Evolutionary conservation across 345 rosid species (phyloP).

Genomic region (Gossypium arboreum): DNA sequence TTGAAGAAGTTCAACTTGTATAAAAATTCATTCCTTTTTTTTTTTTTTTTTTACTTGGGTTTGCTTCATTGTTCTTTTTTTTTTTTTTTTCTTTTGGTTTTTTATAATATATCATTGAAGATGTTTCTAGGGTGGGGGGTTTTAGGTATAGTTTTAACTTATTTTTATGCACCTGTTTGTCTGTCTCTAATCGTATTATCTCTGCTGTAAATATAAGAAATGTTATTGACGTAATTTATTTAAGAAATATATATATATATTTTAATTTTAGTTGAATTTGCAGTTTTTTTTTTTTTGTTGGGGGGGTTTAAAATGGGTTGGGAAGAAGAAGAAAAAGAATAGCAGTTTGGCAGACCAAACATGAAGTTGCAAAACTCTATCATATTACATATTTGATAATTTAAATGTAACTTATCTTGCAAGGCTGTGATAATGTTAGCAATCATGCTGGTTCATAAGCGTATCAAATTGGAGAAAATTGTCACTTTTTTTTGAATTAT

Average conservation of each 20-base stretch:
- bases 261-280: not conserved
- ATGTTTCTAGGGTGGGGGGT: not conserved
- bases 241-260: not conserved
- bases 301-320: too few species aligned
- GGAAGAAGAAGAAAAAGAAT: not conserved
- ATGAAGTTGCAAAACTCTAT: not conserved
- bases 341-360: slow-evolving; percentile 11
- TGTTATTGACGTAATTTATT: slow-evolving; percentile 2
- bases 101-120: slow-evolving; percentile 1
- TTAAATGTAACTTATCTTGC: slow-evolving; percentile 9
- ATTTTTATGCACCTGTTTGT: slow-evolving; percentile 5
- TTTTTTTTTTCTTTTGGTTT: not conserved
- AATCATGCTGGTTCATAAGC: too few species aligned
- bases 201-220: slow-evolving; percentile 17
- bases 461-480: too few species aligned
- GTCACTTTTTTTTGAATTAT: too few species aligned
- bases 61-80: not conserved
- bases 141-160: slow-evolving; percentile 8
- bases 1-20: slow-evolving; percentile 34
- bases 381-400: not conserved
- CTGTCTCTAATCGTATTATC: not conserved
- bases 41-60: not conserved
- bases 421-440: not conserved
- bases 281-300: not conserved
- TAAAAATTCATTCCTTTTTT: not conserved